Evolutionary conservation across 1,139 yeast species (phyloP).

Genomic region (Geotrichum candidum): DNA sequence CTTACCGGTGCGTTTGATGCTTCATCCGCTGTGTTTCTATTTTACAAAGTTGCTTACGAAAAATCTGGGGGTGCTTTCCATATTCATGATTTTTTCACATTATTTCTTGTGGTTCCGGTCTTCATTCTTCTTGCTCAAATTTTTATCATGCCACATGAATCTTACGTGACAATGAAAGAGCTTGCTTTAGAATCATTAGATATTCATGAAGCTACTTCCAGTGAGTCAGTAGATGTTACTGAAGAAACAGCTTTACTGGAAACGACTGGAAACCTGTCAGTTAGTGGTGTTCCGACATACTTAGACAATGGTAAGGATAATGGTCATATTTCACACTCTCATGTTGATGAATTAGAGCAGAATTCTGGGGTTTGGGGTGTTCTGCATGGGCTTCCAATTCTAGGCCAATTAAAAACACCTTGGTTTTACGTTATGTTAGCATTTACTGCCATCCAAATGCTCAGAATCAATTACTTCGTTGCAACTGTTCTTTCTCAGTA

Average conservation of each 20-base stretch:
- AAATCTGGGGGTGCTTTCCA: constrained; percentile 33
- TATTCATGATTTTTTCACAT: constrained; percentile 53
- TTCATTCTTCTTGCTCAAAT: constrained; percentile 69
- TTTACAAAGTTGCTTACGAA: constrained; percentile 59
- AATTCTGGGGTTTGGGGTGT: constrained; percentile 72
- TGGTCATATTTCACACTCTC: not conserved
- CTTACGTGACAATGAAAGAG: constrained; percentile 45
- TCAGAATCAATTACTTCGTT: constrained; percentile 83
- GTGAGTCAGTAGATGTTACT: constrained; percentile 3
- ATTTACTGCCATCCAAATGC: constrained; percentile 81
- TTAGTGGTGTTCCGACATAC: not conserved
- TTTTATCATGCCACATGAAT: constrained; percentile 68
- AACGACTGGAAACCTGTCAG: not conserved
- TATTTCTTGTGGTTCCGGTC: constrained; percentile 63
- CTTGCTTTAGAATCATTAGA: not conserved
- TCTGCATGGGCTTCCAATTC: constrained; percentile 57
- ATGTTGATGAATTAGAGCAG: constrained; percentile 3
- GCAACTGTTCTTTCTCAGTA: constrained; percentile 83
- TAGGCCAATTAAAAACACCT: constrained; percentile 59
- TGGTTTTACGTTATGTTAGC: constrained; percentile 75
- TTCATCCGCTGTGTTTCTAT: constrained; percentile 63
- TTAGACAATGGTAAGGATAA: constrained; percentile 1
- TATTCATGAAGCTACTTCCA: not conserved
- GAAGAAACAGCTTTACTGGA: constrained; percentile 3
- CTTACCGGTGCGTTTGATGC: constrained; percentile 76